Conservation (phyloP, 768 basidiomycete species). For the Suillus subluteus region DNA sequence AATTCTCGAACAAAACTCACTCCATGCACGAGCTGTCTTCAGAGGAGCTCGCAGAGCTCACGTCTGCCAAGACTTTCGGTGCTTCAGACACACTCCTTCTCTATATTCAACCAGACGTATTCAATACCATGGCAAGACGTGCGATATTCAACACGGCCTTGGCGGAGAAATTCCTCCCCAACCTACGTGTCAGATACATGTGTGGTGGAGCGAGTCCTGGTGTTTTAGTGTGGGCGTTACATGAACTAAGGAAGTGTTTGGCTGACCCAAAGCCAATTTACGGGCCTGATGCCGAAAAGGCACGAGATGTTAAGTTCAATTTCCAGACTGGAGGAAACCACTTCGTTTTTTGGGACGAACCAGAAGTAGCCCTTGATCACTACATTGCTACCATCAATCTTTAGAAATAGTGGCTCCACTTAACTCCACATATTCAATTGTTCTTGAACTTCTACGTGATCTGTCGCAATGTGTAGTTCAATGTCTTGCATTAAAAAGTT, state of each 20-base stretch:
- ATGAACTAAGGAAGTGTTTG: slow-evolving; percentile 9
- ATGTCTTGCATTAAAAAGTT: too few species aligned
- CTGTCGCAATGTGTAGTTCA: too few species aligned
- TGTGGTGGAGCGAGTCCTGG: slow-evolving; percentile 7
- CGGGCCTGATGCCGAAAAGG: background rate
- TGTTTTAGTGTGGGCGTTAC: background rate
- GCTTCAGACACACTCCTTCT: background rate
- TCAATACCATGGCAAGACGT: background rate
- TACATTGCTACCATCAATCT: background rate
- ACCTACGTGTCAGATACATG: slow-evolving; percentile 8
- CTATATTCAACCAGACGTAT: background rate
- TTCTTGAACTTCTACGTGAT: too few species aligned
- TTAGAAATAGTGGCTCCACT: background rate
- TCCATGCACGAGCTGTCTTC: slow-evolving; percentile 9
- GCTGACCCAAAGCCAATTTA: background rate
- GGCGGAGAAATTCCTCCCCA: slow-evolving; percentile 12
- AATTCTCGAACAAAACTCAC: background rate
- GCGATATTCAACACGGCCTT: slow-evolving; percentile 11
- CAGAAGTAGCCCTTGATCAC: background rate
- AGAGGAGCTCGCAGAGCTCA: slow-evolving; percentile 10
- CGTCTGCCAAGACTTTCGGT: slow-evolving; percentile 4
- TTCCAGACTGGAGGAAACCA: background rate
- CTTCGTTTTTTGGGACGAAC: background rate
- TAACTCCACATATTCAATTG: too few species aligned
- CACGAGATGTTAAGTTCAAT: background rate